Conservation (phyloP, 441 rosid genomes). For the Populus tomentosa region DNA sequence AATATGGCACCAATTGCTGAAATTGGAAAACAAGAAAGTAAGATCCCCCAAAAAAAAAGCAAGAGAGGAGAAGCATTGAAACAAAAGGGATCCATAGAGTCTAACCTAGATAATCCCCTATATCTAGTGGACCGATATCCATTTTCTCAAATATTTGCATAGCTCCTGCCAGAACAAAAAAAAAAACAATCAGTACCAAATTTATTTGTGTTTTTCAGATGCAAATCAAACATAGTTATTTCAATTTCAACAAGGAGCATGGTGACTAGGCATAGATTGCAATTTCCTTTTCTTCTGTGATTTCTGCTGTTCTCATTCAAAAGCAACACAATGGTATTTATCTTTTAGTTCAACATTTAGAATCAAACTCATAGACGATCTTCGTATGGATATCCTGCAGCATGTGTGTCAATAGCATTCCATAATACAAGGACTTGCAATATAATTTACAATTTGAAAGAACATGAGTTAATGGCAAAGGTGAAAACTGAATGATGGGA, state of each 20-base stretch:
- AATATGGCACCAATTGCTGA: constrained; percentile 94
- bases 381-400: background rate
- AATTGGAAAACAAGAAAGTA: constrained; percentile 9
- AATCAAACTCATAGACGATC: background rate
- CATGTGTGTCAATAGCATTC: background rate
- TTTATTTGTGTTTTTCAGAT: background rate
- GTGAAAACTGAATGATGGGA: background rate
- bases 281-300: background rate
- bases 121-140: constrained; percentile 55
- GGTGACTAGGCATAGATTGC: background rate
- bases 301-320: background rate
- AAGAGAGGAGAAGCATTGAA: background rate
- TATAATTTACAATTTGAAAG: background rate
- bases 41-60: background rate
- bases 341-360: background rate
- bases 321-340: background rate
- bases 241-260: background rate
- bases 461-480: background rate
- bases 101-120: constrained; percentile 78
- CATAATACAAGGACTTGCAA: background rate
- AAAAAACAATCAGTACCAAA: background rate
- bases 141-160: constrained; percentile 47
- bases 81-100: constrained; percentile 7
- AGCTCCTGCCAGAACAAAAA: constrained; percentile 44
- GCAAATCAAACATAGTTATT: background rate